Percentiles rank a stretch among this genome's conserved stretches.
Conservation (phyloP, 306 rosid species). For the Abrus precatorius region DNA sequence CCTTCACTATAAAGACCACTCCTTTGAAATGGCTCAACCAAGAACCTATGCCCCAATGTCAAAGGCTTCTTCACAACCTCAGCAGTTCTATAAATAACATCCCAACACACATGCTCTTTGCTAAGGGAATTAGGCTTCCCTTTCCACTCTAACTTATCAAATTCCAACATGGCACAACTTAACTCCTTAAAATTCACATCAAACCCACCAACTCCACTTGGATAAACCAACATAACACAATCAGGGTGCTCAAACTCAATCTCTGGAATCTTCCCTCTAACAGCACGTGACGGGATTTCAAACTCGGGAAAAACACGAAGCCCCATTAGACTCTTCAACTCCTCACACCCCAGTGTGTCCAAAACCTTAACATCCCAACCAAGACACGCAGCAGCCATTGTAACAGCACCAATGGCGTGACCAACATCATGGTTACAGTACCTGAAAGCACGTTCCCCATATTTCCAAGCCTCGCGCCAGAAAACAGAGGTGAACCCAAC, state of each 20-base stretch:
- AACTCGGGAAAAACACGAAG: conserved; percentile 66
- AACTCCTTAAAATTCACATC: conserved; percentile 67
- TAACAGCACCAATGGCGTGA: conserved; percentile 88
- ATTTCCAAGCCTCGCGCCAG: conserved; percentile 99
- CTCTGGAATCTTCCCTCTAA: conserved; percentile 77
- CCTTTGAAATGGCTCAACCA: conserved; percentile 67
- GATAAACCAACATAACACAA: conserved; percentile 83
- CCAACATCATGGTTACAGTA: conserved; percentile 95
- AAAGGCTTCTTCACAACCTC: conserved; percentile 76
- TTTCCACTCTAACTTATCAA: conserved; percentile 74
- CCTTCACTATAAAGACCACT: conserved; percentile 64
- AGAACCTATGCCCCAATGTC: conserved; percentile 47
- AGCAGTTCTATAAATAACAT: conserved; percentile 79
- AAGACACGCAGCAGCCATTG: conserved; percentile 80
- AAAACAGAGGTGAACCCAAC: conserved; percentile 86
- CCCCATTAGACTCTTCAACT: conserved; percentile 86
- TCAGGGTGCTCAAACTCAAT: conserved; percentile 96
- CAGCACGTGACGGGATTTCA: conserved; percentile 66
- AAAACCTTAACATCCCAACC: conserved; percentile 96
- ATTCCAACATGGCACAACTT: conserved; percentile 63
- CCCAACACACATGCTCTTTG: conserved; percentile 94
- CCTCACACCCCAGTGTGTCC: conserved; percentile 77
- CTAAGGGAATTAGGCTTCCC: conserved; percentile 85
- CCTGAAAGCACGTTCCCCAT: conserved; percentile 93
- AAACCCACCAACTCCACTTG: conserved; percentile 60